These are phyloP conservation scores for Osmanthus fragrans DNA, from an alignment of 257 asterid genomes.

Conservation along the genomic window DNA sequence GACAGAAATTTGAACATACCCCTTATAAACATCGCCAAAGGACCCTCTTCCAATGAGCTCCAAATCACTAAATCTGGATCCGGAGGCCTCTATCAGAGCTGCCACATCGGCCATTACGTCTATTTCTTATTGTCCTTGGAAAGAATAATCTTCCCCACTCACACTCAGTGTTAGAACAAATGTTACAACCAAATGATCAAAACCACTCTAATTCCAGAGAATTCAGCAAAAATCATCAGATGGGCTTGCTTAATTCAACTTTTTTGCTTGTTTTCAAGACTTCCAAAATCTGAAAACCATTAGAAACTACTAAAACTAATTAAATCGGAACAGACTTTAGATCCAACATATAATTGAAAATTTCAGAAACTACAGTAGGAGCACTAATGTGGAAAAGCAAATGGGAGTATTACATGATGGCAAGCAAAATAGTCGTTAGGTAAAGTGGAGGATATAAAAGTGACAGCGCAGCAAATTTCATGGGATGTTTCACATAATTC, in stretches of 20 bases:
- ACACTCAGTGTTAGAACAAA: background rate
- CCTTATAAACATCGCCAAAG: slow-evolving; percentile 96
- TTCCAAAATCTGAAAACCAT: background rate
- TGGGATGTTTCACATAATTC: slow-evolving; percentile 13
- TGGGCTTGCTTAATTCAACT: background rate
- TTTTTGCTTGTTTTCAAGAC: background rate
- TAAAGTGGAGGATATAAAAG: slow-evolving; percentile 40
- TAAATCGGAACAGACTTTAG: background rate
- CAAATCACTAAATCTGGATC: slow-evolving; percentile 80
- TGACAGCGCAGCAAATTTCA: slow-evolving; percentile 40
- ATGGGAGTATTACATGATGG: slow-evolving; percentile 9
- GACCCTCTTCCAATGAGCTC: slow-evolving; percentile 99
- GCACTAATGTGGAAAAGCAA: slow-evolving; percentile 25
- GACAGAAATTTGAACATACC: slow-evolving; percentile 42
- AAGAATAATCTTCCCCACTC: background rate
- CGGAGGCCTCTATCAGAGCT: slow-evolving; percentile 79
- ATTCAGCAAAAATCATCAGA: background rate
- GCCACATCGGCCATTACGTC: slow-evolving; percentile 71
- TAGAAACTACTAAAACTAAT: background rate
- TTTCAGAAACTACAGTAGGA: slow-evolving; percentile 1
- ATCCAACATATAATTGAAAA: background rate
- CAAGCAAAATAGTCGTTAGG: slow-evolving; percentile 32
- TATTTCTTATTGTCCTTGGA: background rate
- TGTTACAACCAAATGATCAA: background rate
- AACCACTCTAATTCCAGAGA: background rate